Conservation (phyloP, 2,329 filamentous ascomycete genomes). For the Lasiodiplodia sp. region DNA sequence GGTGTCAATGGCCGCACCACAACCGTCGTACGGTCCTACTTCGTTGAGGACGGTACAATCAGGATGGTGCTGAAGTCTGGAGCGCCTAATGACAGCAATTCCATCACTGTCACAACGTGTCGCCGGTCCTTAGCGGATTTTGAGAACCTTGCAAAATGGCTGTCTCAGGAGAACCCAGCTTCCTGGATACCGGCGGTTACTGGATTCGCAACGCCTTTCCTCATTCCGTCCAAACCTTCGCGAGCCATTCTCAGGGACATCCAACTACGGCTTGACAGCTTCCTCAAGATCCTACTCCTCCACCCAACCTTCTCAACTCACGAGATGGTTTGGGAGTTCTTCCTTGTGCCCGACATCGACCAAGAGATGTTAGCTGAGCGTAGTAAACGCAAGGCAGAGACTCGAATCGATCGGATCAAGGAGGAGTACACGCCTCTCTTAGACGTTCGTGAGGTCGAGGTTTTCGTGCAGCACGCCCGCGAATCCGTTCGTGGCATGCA, state of each 20-base stretch:
- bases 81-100: conserved; percentile 79
- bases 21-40: conserved; percentile 92
- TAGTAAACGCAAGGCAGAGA: conserved; percentile 84
- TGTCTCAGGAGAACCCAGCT: conserved; percentile 88
- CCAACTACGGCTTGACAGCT: conserved; percentile 84
- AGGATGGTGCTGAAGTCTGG: conserved; percentile 94
- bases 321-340: conserved; percentile 99
- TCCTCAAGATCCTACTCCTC: conserved; percentile 82
- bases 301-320: conserved; percentile 95
- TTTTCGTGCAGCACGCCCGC: conserved; percentile 88
- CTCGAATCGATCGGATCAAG: conserved; percentile 79
- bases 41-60: conserved; percentile 94
- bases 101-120: conserved; percentile 93
- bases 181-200: conserved; percentile 89
- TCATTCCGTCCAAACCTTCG: conserved; percentile 91
- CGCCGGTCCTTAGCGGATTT: conserved; percentile 88
- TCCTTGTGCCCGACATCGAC: conserved; percentile 93
- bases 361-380: conserved; percentile 88
- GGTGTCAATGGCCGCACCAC: conserved; percentile 83
- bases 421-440: conserved; percentile 86
- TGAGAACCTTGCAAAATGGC: conserved; percentile 83
- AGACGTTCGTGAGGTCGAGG: conserved; percentile 86
- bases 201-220: conserved; percentile 84
- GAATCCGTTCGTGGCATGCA: conserved; percentile 89
- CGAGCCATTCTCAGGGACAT: conserved; percentile 85